Base-by-base conservation (phyloP, 108 stramenopile species). In the Cylindrotheca fusiformis region DNA sequence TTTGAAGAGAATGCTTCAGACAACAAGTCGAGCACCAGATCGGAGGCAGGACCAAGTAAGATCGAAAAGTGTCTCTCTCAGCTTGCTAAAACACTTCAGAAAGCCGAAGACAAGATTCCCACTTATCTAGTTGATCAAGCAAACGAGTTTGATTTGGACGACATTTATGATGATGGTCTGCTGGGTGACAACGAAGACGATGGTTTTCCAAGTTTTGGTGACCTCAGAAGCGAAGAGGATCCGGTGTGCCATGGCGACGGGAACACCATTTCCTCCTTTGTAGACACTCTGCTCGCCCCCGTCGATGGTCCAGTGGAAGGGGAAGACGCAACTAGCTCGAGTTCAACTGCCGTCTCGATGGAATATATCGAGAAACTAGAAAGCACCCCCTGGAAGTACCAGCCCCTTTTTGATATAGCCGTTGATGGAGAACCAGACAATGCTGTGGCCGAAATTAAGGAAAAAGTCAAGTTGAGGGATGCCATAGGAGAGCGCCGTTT, bases 401-500 rank as follows among this genome's bases (percentile, higher is more conserved):
- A 75, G 32, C 57, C 60, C 8, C 65, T 92, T 51, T 83, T 93
- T 51, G 67, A 78, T 20, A 23, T 63, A 27, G 2, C 30, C 36
- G 36, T 14, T 48, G 66, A 41, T 18, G 41, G 55, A 3, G 63
- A 55, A 3, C 56, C 24, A 14, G 53, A 63, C 31, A 31, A 64
- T 28, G 17, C 18, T 18, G 8, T 28, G 27, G 22, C 19, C 21
- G 32, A 24, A 41, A 23, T 76, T 19, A 22, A 75, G 10, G 50
- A 65, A 46, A 81, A 63, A 50, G 72, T 85, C 2, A 84, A 81
- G 51, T 74, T 94, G 18, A 58, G 80, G 45, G 87, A 88, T 48
- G 92, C 92, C 4, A 85, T 94, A 48, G 92, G 92, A 19, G 92
- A 94, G 44, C 73, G 85, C n/a, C 57, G 77, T 32, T 88, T 67